Percentiles rank a stretch among this genome's conserved stretches.
Conservation (phyloP, 2,329 filamentous ascomycete genomes). For the Rosellinia necatrix region DNA sequence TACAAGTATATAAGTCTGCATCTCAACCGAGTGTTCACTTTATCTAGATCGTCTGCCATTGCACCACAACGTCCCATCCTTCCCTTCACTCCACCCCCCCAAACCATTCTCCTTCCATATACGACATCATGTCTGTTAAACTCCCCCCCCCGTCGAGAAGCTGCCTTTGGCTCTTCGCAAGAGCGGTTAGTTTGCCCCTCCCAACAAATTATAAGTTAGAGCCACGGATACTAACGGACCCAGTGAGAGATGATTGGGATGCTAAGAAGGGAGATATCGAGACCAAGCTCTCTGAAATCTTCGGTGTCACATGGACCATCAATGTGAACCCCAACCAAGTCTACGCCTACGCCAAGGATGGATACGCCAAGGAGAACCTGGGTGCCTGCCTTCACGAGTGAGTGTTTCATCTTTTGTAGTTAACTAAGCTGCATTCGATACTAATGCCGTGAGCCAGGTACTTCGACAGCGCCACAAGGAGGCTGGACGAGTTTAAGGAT, state of each 20-base stretch:
- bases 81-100: neutral
- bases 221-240: slow-evolving; percentile 14
- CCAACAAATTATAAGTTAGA: neutral
- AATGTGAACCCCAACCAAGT: slow-evolving; percentile 53
- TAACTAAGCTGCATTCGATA: no score
- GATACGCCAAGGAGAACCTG: slow-evolving; percentile 36
- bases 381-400: slow-evolving; percentile 52
- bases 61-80: slow-evolving; percentile 4
- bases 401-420: no score
- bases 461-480: slow-evolving; percentile 47
- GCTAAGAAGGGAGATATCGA: slow-evolving; percentile 51
- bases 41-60: neutral
- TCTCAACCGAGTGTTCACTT: neutral
- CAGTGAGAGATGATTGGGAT: slow-evolving; percentile 60
- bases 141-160: slow-evolving; percentile 55
- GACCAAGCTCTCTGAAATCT: slow-evolving; percentile 48
- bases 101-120: slow-evolving; percentile 1
- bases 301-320: slow-evolving; percentile 56
- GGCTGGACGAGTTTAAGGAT: slow-evolving; percentile 46
- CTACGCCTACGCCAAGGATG: slow-evolving; percentile 52
- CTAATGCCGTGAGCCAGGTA: slow-evolving; percentile 44
- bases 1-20: slow-evolving; percentile 18
- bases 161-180: slow-evolving; percentile 57
- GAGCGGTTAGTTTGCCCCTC: slow-evolving; percentile 47
- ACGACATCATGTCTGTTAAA: slow-evolving; percentile 41